A percentile compares a stretch with the other conserved stretches of the same genome.
Conservation (phyloP, 805 yeast species). For the Spathaspora boniae region DNA sequence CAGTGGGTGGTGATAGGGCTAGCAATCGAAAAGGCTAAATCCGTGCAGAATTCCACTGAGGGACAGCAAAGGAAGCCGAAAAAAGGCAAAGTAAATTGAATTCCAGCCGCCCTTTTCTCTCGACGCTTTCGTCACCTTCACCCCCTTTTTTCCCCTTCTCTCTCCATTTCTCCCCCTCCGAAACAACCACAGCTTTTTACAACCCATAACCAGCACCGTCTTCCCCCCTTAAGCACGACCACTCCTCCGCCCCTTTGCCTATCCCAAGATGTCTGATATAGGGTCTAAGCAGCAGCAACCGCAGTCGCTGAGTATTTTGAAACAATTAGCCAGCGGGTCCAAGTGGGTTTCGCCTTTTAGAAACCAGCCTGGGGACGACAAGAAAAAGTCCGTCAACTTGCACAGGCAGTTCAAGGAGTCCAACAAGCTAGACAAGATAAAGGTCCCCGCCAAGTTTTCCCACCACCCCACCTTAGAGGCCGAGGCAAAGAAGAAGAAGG, state of each 20-base stretch:
- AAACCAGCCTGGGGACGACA: conserved; percentile 6
- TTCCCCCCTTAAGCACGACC: neutral
- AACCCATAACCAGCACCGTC: neutral
- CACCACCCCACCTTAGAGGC: conserved; percentile 38
- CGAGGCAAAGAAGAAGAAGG: conserved; percentile 16
- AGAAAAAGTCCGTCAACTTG: conserved; percentile 24
- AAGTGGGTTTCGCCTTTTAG: conserved; percentile 45
- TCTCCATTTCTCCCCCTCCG: neutral
- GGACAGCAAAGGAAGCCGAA: neutral
- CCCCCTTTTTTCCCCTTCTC: conserved; percentile 1
- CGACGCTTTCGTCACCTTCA: neutral
- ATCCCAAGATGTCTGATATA: conserved; percentile 16
- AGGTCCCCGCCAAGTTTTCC: conserved; percentile 39
- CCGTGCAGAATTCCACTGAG: conserved; percentile 1
- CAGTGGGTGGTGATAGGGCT: no score
- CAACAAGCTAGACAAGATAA: conserved; percentile 29
- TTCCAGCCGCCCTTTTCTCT: neutral
- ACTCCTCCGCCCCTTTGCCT: neutral
- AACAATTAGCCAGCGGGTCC: conserved; percentile 27
- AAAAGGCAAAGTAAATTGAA: neutral
- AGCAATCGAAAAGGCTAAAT: neutral
- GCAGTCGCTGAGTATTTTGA: conserved; percentile 15
- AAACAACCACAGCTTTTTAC: neutral
- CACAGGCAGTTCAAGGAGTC: conserved; percentile 32
- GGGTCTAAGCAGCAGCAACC: conserved; percentile 10